phyloP scores from a whole-genome alignment of 495 filamentous ascomycete species.

The Hypoxylon fuscum region DNA sequence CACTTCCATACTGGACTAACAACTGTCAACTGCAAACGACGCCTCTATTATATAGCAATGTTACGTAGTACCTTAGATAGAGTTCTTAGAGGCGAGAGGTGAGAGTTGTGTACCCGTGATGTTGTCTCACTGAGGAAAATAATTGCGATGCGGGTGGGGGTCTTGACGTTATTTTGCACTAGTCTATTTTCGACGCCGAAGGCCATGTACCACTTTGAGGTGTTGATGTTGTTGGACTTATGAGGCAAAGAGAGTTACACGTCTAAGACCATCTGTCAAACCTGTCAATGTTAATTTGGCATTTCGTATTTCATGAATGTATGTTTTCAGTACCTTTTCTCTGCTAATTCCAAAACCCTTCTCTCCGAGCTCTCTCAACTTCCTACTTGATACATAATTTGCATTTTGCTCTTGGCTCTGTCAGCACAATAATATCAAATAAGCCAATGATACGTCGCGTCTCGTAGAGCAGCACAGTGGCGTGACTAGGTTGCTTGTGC shows the following conservation, averaged over 20 bases:
- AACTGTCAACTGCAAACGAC: neutral
- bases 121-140: neutral
- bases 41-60: too few species aligned
- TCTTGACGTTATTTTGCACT: constrained; percentile 18
- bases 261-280: too few species aligned
- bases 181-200: constrained; percentile 13
- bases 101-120: too few species aligned
- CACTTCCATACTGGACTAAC: neutral
- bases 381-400: constrained; percentile 25
- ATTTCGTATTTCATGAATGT: too few species aligned
- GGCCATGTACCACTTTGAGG: neutral
- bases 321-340: too few species aligned
- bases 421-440: constrained; percentile 28
- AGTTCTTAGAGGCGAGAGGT: too few species aligned
- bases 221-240: neutral
- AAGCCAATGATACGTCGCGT: constrained; percentile 22
- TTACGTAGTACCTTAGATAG: too few species aligned
- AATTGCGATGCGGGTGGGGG: constrained; percentile 2
- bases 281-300: too few species aligned
- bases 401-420: constrained; percentile 6
- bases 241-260: too few species aligned
- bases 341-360: neutral
- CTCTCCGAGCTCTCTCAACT: constrained; percentile 2
- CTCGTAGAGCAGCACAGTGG: constrained; percentile 8
- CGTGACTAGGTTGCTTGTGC: constrained; percentile 22